A percentile compares a stretch with the other conserved stretches of the same genome.
phyloP scores from a whole-genome alignment of 805 yeast genomes.

The Pichia paraexigua region DNA sequence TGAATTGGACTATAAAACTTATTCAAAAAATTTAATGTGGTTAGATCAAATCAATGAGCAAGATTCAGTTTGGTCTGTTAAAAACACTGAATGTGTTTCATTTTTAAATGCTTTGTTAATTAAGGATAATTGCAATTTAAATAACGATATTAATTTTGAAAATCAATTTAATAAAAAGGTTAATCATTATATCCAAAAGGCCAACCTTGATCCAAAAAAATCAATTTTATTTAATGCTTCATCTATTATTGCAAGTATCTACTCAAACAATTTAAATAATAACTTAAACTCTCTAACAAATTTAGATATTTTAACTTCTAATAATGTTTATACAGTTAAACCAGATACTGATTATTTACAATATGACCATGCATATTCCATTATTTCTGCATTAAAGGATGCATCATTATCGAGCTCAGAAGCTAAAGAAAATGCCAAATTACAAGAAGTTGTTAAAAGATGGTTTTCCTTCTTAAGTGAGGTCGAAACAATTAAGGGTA shows the following conservation, averaged over 20 bases:
- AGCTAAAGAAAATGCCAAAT: not conserved
- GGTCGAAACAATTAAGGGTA: constrained; percentile 6
- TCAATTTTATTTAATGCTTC: constrained; percentile 5
- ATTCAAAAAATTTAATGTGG: constrained; percentile 14
- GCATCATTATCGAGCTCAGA: not conserved
- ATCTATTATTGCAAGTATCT: constrained; percentile 2
- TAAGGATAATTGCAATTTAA: constrained; percentile 6
- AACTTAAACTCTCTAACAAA: not conserved
- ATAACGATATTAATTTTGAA: constrained; percentile 5
- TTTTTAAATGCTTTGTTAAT: constrained; percentile 20
- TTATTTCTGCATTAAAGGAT: constrained; percentile 9
- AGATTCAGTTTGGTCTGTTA: constrained; percentile 14
- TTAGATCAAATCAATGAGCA: constrained; percentile 15
- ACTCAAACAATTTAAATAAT: not conserved
- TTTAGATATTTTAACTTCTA: constrained; percentile 3
- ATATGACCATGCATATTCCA: constrained; percentile 11
- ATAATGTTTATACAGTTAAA: constrained; percentile 2
- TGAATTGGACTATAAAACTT: constrained; percentile 15
- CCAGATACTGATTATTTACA: constrained; percentile 5
- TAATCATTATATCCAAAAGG: constrained; percentile 11
- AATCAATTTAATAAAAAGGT: constrained; percentile 13
- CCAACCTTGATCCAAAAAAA: constrained; percentile 2
- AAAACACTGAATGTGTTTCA: constrained; percentile 20
- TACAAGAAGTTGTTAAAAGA: constrained; percentile 4
- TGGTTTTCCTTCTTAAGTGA: constrained; percentile 2